Evolutionary conservation across 257 asterid species (phyloP).

Genomic region (Solanum pimpinellifolium): DNA sequence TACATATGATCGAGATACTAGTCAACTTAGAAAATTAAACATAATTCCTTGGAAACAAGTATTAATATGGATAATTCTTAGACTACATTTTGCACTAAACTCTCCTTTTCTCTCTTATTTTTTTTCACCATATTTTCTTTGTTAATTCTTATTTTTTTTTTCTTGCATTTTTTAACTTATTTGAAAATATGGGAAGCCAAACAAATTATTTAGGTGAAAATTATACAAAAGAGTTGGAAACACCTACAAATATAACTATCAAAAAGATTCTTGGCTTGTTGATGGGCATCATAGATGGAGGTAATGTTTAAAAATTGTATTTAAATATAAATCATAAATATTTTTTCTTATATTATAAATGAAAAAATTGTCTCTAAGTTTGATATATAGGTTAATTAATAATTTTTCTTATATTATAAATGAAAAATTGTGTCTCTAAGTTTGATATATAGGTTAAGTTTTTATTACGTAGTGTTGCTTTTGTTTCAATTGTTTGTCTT

Average conservation of each 20-base stretch:
- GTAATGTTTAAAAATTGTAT: neutral
- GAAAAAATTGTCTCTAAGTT: neutral
- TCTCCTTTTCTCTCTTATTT: neutral
- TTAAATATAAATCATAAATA: neutral
- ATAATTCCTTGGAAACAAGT: neutral
- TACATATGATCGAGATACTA: accelerated
- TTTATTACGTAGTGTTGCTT: neutral
- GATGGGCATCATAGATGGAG: slow-evolving; percentile 18
- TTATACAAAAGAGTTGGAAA: slow-evolving; percentile 12
- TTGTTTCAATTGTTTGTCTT: neutral
- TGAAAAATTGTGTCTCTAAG: neutral
- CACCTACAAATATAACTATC: slow-evolving; percentile 37
- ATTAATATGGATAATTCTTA: neutral
- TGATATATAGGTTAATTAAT: neutral
- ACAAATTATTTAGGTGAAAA: neutral
- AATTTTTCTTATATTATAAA: neutral
- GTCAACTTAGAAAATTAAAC: neutral
- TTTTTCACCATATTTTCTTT: neutral
- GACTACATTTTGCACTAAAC: neutral
- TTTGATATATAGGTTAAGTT: neutral
- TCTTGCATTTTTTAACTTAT: accelerated
- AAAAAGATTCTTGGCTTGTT: slow-evolving; percentile 55
- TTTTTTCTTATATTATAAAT: neutral
- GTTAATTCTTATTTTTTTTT: neutral
- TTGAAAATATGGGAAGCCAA: neutral